Percentiles rank a stretch among this genome's conserved stretches.
phyloP scores from a whole-genome alignment of 139 green algal species.

The Closterium sp. region DNA sequence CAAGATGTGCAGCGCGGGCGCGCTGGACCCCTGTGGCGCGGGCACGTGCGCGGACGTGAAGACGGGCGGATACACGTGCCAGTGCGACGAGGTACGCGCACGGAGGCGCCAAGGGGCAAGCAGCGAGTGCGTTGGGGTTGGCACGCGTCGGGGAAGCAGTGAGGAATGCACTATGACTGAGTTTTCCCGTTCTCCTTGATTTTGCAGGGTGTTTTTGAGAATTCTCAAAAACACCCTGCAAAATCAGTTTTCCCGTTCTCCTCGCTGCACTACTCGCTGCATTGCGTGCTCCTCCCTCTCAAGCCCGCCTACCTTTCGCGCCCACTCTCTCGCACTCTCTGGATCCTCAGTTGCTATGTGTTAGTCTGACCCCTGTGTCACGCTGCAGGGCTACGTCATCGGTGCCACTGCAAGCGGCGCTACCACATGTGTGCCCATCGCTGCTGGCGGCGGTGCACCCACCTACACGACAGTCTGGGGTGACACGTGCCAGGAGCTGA shows the following conservation, averaged over 20 bases:
- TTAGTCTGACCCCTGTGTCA: no score
- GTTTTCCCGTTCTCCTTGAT: not conserved
- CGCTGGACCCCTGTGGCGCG: slow-evolving; percentile 28
- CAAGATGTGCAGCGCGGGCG: slow-evolving; percentile 1
- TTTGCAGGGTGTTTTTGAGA: no score
- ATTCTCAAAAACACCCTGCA: no score
- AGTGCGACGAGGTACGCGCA: slow-evolving; percentile 6
- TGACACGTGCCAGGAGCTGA: slow-evolving; percentile 15
- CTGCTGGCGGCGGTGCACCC: not conserved
- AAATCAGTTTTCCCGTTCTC: not conserved
- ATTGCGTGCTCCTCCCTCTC: not conserved
- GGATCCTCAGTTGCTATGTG: no score
- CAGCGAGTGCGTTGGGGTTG: no score
- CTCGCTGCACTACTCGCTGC: not conserved
- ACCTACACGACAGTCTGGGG: slow-evolving; percentile 9
- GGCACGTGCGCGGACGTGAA: slow-evolving; percentile 20
- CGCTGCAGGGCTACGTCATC: slow-evolving; percentile 1
- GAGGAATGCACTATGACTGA: no score
- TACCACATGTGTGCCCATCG: slow-evolving; percentile 3
- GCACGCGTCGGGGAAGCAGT: not conserved
- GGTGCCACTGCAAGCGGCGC: slow-evolving; percentile 21
- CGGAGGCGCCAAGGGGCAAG: no score
- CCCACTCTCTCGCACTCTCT: not conserved
- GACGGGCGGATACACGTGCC: slow-evolving; percentile 22
- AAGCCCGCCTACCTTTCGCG: no score